Evolutionary conservation across 805 yeast species (phyloP), one percentile per base, ranked within the genome.

Genomic region (Saturnispora galanensis): DNA sequence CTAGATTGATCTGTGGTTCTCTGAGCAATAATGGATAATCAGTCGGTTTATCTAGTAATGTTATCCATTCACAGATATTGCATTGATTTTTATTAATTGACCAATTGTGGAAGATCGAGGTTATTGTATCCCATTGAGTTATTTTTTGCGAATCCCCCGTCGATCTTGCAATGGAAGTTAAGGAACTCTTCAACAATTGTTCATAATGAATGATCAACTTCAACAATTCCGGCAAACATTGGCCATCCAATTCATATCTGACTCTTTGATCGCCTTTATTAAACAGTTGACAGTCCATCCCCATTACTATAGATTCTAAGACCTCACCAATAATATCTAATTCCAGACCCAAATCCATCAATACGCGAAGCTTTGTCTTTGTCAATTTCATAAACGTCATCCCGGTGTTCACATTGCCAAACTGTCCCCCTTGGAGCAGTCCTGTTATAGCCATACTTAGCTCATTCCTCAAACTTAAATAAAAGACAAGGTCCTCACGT

Each of bases 161-260:
- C 8, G 7, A 6, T 21, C 37, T 39, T n/a, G 48, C 37, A 9
- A 42, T 28, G 3, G 9, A 17, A 21, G 21, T 30, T 16, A 54
- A 39, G 17, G 50, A 47, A 42, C 56, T 49, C 10, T 47, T 35
- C 16, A 61, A 35, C 15, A 55, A 38, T 18, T 48, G 50, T 16
- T 49, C 51, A 42, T 59, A 54, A 31, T 47, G 46, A 8, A 51
- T 44, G 10, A 58, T 33, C 31, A 58, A 26, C 40, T 55, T 52
- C 39, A 62, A 30, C 4, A 62, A 35, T 11, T 54, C 26, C 11
- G 37, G 12, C 11, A 56, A 7, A 5, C 57, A 40, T 3, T 42
- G 42, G 12, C 16, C 31, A 9, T 21, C 33, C 17, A 50, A 5
- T 13, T 33, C 34, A 34, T 58, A 28, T 2, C 38, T 35, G 3